These are phyloP conservation scores for Coelastrella sp. DNA, from an alignment of 139 green algal species.

Conservation along the genomic window DNA sequence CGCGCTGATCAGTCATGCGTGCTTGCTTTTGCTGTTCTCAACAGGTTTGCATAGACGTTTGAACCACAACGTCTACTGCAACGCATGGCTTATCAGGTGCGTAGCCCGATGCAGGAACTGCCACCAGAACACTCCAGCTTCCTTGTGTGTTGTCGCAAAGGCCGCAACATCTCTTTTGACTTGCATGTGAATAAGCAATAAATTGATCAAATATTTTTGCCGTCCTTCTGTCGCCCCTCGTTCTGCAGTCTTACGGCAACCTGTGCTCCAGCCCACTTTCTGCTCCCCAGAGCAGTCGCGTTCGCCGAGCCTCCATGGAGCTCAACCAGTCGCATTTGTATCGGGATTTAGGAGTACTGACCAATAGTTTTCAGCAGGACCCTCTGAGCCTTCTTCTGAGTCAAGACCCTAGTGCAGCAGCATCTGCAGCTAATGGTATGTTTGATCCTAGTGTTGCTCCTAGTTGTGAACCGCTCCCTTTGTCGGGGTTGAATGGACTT, in stretches of 20 bases:
- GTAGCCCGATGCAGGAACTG: not conserved
- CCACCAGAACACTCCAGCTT: too few relatives aligned
- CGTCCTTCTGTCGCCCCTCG: not conserved
- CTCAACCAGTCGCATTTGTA: not conserved
- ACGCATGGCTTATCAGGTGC: not conserved
- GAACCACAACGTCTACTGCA: not conserved
- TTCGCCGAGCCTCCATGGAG: not conserved
- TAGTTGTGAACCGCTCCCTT: not conserved
- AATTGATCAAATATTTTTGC: too few relatives aligned
- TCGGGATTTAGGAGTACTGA: not conserved
- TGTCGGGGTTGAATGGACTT: not conserved
- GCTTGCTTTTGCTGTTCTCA: not conserved
- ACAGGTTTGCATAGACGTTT: not conserved
- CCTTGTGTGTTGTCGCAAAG: too few relatives aligned
- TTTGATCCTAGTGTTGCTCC: not conserved
- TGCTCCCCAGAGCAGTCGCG: not conserved
- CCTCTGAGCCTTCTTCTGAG: constrained; percentile 7
- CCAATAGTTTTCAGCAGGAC: not conserved
- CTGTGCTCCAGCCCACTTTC: not conserved
- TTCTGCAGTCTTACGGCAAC: not conserved
- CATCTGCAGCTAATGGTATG: not conserved
- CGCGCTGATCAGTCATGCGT: not conserved
- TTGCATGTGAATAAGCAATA: too few relatives aligned
- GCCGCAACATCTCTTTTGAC: too few relatives aligned
- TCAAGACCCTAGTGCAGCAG: constrained; percentile 22